Evolutionary conservation across 306 rosid genomes (phyloP).

Genomic region (Psophocarpus tetragonolobus): DNA sequence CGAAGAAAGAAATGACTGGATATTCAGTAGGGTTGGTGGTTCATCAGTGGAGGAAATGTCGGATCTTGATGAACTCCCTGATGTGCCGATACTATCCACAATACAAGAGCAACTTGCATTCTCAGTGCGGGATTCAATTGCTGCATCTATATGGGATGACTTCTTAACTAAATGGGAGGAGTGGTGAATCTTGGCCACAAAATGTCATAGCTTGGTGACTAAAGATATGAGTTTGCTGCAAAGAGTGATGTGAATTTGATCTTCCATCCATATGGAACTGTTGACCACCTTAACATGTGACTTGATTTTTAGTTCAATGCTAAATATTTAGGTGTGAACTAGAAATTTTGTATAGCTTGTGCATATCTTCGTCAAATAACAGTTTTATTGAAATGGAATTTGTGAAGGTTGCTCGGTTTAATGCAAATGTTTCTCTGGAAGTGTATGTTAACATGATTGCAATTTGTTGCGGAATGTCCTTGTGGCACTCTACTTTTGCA

Average conservation of each 20-base stretch:
- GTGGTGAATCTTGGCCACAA: constrained; percentile 51
- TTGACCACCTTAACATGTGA: not conserved
- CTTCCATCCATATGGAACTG: constrained; percentile 9
- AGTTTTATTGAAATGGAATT: not conserved
- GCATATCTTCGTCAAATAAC: not conserved
- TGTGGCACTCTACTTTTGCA: not conserved
- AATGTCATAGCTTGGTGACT: not conserved
- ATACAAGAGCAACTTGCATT: constrained; percentile 58
- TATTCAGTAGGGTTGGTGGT: constrained; percentile 56
- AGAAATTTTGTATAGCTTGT: not conserved
- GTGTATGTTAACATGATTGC: not conserved
- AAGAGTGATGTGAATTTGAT: constrained; percentile 17
- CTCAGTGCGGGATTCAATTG: constrained; percentile 62
- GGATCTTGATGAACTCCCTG: constrained; percentile 58
- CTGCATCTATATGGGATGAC: constrained; percentile 76
- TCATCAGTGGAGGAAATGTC: constrained; percentile 47
- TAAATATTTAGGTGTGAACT: not conserved
- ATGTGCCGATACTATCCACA: constrained; percentile 53
- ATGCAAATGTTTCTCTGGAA: not conserved
- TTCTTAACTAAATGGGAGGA: constrained; percentile 72
- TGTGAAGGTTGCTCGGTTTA: not conserved
- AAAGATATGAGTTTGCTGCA: not conserved
- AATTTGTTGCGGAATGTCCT: not conserved
- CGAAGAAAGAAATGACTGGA: constrained; percentile 69
- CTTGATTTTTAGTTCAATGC: constrained; percentile 16